Conservation (phyloP, 768 basidiomycete species). For the Agrocybe chaxingu region DNA sequence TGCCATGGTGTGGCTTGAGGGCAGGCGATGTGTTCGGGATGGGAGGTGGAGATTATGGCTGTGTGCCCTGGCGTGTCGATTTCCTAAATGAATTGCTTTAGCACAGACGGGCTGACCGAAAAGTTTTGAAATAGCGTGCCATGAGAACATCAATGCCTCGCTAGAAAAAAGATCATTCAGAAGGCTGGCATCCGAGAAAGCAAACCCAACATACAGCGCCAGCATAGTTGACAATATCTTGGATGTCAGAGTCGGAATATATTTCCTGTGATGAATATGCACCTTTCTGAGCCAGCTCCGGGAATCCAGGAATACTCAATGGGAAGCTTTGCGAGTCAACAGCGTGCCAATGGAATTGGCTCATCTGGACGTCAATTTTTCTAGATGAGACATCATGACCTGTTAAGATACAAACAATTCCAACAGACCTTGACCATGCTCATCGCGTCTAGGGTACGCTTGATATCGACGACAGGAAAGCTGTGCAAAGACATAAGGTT, state of each 20-base stretch:
- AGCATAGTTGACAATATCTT: constrained; percentile 62
- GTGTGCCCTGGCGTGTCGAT: constrained; percentile 87
- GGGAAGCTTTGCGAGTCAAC: constrained; percentile 82
- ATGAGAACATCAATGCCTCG: constrained; percentile 71
- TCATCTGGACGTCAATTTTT: constrained; percentile 38
- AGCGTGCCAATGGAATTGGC: constrained; percentile 80
- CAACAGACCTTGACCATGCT: constrained; percentile 59
- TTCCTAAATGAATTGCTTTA: constrained; percentile 40
- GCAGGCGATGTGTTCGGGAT: constrained; percentile 79
- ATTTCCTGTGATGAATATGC: constrained; percentile 59
- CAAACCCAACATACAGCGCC: constrained; percentile 43
- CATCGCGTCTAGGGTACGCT: constrained; percentile 73
- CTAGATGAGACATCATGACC: constrained; percentile 25
- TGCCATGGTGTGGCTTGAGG: constrained; percentile 52
- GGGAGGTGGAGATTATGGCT: constrained; percentile 53
- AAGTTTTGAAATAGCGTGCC: constrained; percentile 37
- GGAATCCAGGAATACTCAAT: constrained; percentile 54
- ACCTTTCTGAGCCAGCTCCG: constrained; percentile 59
- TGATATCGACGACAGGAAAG: constrained; percentile 61
- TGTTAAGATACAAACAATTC: constrained; percentile 37
- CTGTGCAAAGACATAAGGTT: constrained; percentile 23
- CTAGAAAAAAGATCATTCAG: constrained; percentile 25
- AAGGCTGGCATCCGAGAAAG: constrained; percentile 29
- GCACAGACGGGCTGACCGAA: neutral
- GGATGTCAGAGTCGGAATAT: constrained; percentile 54